Conservation (phyloP, 306 rosid species). For the Cajanus cajan region DNA sequence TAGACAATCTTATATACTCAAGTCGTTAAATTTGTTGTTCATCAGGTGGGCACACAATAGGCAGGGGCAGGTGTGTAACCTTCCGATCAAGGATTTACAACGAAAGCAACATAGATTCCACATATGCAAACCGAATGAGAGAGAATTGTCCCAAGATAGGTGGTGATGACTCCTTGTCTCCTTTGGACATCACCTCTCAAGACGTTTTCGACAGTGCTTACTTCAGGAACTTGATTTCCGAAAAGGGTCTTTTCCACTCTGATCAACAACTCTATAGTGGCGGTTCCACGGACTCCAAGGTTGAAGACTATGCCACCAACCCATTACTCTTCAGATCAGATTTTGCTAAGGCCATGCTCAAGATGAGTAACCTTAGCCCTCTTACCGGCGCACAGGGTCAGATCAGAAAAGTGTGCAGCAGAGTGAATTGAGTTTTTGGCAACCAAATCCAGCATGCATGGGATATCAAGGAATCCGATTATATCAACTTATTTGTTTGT, state of each 20-base stretch:
- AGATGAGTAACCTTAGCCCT: slow-evolving; percentile 53
- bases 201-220: slow-evolving; percentile 39
- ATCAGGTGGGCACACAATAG: slow-evolving; percentile 58
- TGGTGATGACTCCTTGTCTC: slow-evolving; percentile 34
- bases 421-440: neutral
- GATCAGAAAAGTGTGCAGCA: slow-evolving; percentile 43
- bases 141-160: slow-evolving; percentile 39
- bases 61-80: slow-evolving; percentile 36
- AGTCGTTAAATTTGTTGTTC: neutral
- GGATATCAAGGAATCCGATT: neutral
- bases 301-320: slow-evolving; percentile 13
- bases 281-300: slow-evolving; percentile 39
- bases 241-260: slow-evolving; percentile 48
- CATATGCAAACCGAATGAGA: slow-evolving; percentile 29
- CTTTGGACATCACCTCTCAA: slow-evolving; percentile 36
- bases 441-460: neutral
- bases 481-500: neutral
- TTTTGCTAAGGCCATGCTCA: slow-evolving; percentile 47
- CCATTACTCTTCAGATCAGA: slow-evolving; percentile 26
- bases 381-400: slow-evolving; percentile 46
- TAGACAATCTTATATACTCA: neutral
- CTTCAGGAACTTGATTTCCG: slow-evolving; percentile 36
- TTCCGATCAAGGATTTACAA: slow-evolving; percentile 44
- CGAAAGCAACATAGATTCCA: slow-evolving; percentile 40
- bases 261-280: slow-evolving; percentile 46